Evolutionary conservation across 208 protist species (phyloP), one percentile per base, ranked within the genome.

Genomic region (Acanthamoeba healyi): DNA sequence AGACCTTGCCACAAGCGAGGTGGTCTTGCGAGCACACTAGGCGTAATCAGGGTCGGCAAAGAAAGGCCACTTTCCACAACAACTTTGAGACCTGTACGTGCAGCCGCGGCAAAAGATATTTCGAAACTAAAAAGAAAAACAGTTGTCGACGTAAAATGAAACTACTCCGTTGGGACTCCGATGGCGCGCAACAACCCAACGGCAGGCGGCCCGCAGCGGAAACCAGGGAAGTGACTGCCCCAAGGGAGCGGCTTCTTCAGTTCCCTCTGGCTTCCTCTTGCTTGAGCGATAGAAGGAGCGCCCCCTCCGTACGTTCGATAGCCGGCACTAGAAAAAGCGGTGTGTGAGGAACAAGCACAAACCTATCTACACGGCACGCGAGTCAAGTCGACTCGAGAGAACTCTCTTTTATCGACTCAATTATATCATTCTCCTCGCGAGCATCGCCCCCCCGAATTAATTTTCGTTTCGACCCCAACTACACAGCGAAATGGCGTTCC

Each of bases 101-200:
- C 58, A 24, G 10, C 15, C 15, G 24, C 6, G 58, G 24, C 9
- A 70, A 15, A n/a, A 29, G 32, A 3, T n/a, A 17, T 42, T 40
- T 26, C 0, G 32, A 26, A 0, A 26, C 34, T n/a, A 42, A 24
- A 4, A 24, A 24, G 54, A n/a, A 61, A 61, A 61, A 10, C 17
- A 61, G 22, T 3, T 61, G 61, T 70, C 61, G 61, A 70, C 61
- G 19, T 70, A n/a, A 61, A 70, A 12, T 15, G 36, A 34, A 22
- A 10, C 32, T 22, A 81, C 70, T 81, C 70, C 70, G 70, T 81
- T 56, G 10, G 22, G 65, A 77, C 65, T 77, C 65, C 65, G 65
- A 40, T 26, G 70, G 70, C 70, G 70, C 70, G 38, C 38, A 51
- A 51, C 38, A 49, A 74, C 70, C 54, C 61, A 70, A 70, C 61